Evolutionary conservation across 805 yeast species (phyloP).

Genomic region (Ogataea siamensis): DNA sequence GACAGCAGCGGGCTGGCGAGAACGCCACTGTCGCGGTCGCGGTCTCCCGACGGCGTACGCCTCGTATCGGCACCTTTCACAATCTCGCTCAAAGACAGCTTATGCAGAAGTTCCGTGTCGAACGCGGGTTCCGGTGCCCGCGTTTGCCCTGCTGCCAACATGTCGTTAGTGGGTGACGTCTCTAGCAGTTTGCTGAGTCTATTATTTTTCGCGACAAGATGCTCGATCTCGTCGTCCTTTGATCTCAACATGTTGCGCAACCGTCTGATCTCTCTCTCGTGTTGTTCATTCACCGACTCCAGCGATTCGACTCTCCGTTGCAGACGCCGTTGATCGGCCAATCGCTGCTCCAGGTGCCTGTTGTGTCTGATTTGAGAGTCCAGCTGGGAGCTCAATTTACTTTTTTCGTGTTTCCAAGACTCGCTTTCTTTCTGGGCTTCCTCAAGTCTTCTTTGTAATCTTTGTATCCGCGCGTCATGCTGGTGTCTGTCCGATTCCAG

Average conservation of each 20-base stretch:
- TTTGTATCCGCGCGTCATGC: slow-evolving; percentile 1
- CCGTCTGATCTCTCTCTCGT: background rate
- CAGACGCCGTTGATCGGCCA: background rate
- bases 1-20: background rate
- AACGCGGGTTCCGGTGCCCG: slow-evolving; percentile 1
- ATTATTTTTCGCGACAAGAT: background rate
- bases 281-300: background rate
- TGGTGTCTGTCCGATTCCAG: slow-evolving; percentile 1
- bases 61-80: background rate
- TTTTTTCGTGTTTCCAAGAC: background rate
- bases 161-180: background rate
- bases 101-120: slow-evolving; percentile 13
- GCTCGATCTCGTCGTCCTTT: slow-evolving; percentile 1
- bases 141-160: background rate
- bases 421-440: background rate
- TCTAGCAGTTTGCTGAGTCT: background rate
- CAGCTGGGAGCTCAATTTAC: background rate
- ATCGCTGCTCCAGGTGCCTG: background rate
- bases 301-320: slow-evolving; percentile 1
- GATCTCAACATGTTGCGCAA: background rate
- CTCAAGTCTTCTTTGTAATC: slow-evolving; percentile 2
- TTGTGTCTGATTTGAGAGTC: background rate
- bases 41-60: background rate
- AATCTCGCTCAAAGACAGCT: slow-evolving; percentile 9
- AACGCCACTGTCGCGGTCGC: background rate